Evolutionary conservation across 805 yeast genomes (phyloP).

Genomic region (Cyberlindnera japonica): DNA sequence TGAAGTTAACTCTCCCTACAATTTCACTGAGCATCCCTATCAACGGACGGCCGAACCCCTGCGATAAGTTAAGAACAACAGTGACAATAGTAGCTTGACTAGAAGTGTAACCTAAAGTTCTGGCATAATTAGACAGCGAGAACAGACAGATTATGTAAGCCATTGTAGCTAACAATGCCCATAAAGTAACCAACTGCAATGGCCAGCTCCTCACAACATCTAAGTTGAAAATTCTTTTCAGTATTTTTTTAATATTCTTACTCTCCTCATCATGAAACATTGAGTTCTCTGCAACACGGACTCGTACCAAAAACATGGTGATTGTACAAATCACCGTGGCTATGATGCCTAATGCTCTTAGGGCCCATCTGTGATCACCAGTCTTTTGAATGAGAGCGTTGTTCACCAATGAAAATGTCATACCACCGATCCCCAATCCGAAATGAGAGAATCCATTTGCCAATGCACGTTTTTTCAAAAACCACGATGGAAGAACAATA

Average conservation of each 20-base stretch:
- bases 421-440: slow-evolving; percentile 55
- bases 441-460: slow-evolving; percentile 47
- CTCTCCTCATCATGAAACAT: slow-evolving; percentile 17
- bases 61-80: slow-evolving; percentile 44
- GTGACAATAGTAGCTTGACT: slow-evolving; percentile 43
- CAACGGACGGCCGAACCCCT: slow-evolving; percentile 46
- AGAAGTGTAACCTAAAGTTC: slow-evolving; percentile 42
- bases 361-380: slow-evolving; percentile 45
- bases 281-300: slow-evolving; percentile 36
- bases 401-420: slow-evolving; percentile 38
- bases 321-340: slow-evolving; percentile 36
- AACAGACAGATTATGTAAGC: slow-evolving; percentile 43
- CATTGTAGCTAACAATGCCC: slow-evolving; percentile 35
- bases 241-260: slow-evolving; percentile 15
- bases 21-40: slow-evolving; percentile 44
- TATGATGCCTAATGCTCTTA: slow-evolving; percentile 41
- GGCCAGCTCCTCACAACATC: slow-evolving; percentile 30
- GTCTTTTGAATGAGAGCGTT: slow-evolving; percentile 39
- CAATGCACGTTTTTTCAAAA: slow-evolving; percentile 42
- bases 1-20: slow-evolving; percentile 44
- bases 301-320: slow-evolving; percentile 41
- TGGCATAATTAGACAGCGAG: slow-evolving; percentile 45
- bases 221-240: slow-evolving; percentile 34
- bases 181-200: slow-evolving; percentile 33
- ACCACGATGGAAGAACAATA: slow-evolving; percentile 52